phyloP scores from a whole-genome alignment of 352 stramenopile genomes.

The Halophytophthora polymorphica region DNA sequence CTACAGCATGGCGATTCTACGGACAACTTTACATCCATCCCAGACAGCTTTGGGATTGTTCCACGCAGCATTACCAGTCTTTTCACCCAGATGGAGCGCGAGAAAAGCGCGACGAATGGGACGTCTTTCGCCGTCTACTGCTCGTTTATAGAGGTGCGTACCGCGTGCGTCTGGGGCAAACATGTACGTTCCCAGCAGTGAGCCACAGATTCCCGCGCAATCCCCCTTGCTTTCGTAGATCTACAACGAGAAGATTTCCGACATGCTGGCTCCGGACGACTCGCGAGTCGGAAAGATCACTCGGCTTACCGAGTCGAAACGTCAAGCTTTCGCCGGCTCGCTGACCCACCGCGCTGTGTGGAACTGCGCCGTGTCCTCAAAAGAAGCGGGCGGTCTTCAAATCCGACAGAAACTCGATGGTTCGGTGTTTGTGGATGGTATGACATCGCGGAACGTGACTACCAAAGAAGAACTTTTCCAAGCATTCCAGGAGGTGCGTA shows the following conservation, averaged over 20 bases:
- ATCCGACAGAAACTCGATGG: constrained; percentile 69
- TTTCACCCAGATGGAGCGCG: constrained; percentile 39
- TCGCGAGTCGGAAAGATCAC: constrained; percentile 6
- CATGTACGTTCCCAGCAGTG: neutral
- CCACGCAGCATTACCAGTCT: constrained; percentile 54
- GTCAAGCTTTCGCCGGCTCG: constrained; percentile 10
- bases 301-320: constrained; percentile 10
- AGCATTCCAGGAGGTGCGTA: constrained; percentile 53
- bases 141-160: constrained; percentile 59
- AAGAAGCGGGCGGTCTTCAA: constrained; percentile 48
- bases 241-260: constrained; percentile 79
- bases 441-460: constrained; percentile 51
- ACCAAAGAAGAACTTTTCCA: constrained; percentile 47
- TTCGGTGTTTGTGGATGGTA: constrained; percentile 65
- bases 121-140: constrained; percentile 53
- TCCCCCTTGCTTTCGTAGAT: constrained; percentile 31
- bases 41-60: constrained; percentile 43
- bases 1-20: constrained; percentile 24
- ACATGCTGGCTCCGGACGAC: constrained; percentile 45
- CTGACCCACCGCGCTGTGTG: constrained; percentile 38
- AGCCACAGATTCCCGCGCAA: neutral
- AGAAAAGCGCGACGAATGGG: constrained; percentile 9
- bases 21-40: constrained; percentile 14
- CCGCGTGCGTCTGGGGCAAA: neutral
- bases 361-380: constrained; percentile 44